These are phyloP conservation scores for Orbilia ellipsospora DNA, from an alignment of 2,329 filamentous ascomycete species.

Conservation along the genomic window DNA sequence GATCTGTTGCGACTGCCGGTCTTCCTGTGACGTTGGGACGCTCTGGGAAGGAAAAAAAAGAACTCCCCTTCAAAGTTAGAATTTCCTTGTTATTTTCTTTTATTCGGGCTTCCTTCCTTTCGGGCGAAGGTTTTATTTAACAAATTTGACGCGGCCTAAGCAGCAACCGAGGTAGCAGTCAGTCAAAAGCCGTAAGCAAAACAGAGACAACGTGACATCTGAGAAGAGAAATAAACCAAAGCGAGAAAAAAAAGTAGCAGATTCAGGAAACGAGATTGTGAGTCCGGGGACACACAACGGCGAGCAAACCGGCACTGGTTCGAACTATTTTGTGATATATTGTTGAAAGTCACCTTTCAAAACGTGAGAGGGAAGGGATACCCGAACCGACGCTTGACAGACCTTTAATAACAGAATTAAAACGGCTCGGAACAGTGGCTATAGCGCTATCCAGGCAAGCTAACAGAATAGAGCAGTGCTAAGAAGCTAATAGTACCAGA, in stretches of 20 bases:
- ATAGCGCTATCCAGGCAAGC: constrained; percentile 38
- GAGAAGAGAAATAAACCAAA: neutral
- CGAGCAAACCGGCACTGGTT: constrained; percentile 18
- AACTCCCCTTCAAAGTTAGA: constrained; percentile 9
- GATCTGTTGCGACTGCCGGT: constrained; percentile 29
- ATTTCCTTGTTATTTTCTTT: constrained; percentile 11
- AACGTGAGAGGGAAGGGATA: constrained; percentile 26
- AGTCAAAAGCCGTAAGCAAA: constrained; percentile 23
- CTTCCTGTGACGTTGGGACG: constrained; percentile 46
- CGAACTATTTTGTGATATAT: constrained; percentile 32
- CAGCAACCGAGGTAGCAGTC: constrained; percentile 55
- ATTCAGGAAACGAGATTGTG: constrained; percentile 39
- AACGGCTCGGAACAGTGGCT: neutral
- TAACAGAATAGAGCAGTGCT: constrained; percentile 10
- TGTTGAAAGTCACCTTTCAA: neutral
- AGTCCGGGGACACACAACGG: constrained; percentile 42
- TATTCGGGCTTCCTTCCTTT: constrained; percentile 48
- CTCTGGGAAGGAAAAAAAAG: neutral
- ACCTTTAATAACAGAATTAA: constrained; percentile 42
- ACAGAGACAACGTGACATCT: constrained; percentile 3
- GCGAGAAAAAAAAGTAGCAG: neutral
- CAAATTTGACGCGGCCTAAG: constrained; percentile 45
- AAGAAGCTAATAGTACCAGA: constrained; percentile 14
- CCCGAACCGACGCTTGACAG: constrained; percentile 38
- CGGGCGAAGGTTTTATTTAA: constrained; percentile 53